Conservation (phyloP, 2,329 filamentous ascomycete genomes). For the Aspergillus ibericus region DNA sequence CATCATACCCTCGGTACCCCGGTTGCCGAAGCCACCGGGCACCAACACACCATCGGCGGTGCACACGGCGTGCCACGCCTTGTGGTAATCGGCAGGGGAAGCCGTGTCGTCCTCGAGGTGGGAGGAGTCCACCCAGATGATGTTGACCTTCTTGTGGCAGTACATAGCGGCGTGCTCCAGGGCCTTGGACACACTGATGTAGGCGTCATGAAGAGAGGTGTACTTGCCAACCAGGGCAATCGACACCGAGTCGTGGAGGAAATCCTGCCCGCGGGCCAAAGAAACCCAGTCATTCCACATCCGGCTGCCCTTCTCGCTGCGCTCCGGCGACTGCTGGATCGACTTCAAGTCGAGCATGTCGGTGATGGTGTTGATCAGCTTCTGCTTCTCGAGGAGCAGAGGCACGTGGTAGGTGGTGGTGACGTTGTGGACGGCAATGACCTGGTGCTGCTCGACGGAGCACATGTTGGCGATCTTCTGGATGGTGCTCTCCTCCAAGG, state of each 20-base stretch:
- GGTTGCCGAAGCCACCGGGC: slow-evolving; percentile 75
- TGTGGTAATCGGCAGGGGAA: slow-evolving; percentile 74
- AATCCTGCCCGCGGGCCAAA: slow-evolving; percentile 66
- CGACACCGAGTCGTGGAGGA: slow-evolving; percentile 66
- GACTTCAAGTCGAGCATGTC: slow-evolving; percentile 65
- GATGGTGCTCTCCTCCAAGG: slow-evolving; percentile 71
- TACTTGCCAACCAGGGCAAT: slow-evolving; percentile 96
- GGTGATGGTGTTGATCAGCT: slow-evolving; percentile 67
- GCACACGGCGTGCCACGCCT: slow-evolving; percentile 79
- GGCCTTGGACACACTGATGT: slow-evolving; percentile 79
- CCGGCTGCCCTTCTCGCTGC: slow-evolving; percentile 62
- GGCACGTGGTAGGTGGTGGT: slow-evolving; percentile 92
- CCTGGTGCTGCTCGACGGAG: slow-evolving; percentile 80
- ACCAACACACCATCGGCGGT: slow-evolving; percentile 58
- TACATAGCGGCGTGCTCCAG: slow-evolving; percentile 91
- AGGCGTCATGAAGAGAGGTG: slow-evolving; percentile 78
- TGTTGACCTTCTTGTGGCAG: slow-evolving; percentile 73
- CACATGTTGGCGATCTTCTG: slow-evolving; percentile 88
- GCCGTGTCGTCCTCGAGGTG: slow-evolving; percentile 70
- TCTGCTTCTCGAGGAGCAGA: slow-evolving; percentile 82
- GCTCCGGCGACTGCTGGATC: slow-evolving; percentile 52
- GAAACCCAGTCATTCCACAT: slow-evolving; percentile 79
- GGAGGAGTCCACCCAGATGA: slow-evolving; percentile 82
- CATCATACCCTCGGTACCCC: slow-evolving; percentile 90
- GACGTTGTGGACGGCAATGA: slow-evolving; percentile 85